Conservation (phyloP, 345 rosid species). For the Clarkia xantiana region DNA sequence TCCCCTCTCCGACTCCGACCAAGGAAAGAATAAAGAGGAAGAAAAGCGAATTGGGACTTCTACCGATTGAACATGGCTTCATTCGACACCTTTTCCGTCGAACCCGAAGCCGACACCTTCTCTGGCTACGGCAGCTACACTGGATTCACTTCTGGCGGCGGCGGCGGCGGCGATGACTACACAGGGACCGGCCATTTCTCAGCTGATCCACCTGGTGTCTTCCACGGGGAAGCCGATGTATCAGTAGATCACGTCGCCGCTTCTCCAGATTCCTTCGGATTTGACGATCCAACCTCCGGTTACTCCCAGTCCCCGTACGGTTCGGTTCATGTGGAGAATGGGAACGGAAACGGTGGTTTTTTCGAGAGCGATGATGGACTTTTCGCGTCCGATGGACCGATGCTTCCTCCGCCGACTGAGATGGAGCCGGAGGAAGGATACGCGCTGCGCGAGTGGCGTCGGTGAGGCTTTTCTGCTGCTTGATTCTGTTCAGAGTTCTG, state of each 20-base stretch:
- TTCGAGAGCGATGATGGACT: slow-evolving; percentile 16
- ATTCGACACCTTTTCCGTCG: slow-evolving; percentile 33
- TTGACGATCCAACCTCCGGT: slow-evolving; percentile 27
- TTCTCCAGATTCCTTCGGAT: slow-evolving; percentile 37
- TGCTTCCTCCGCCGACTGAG: slow-evolving; percentile 60
- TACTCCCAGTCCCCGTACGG: slow-evolving; percentile 39
- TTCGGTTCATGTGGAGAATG: slow-evolving; percentile 35
- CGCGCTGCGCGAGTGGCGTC: slow-evolving; percentile 71
- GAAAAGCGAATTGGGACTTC: no score
- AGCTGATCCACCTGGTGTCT: slow-evolving; percentile 12
- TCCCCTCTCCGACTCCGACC: no score
- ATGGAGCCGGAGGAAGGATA: slow-evolving; percentile 53
- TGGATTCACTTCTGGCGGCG: slow-evolving; percentile 20
- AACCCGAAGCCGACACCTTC: slow-evolving; percentile 16
- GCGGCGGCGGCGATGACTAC: slow-evolving; percentile 12
- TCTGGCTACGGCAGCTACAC: slow-evolving; percentile 35
- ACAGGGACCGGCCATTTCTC: neutral
- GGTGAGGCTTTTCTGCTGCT: slow-evolving; percentile 23
- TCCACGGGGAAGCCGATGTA: slow-evolving; percentile 25
- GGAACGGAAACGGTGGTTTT: slow-evolving; percentile 26
- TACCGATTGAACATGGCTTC: slow-evolving; percentile 16
- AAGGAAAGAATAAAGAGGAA: no score
- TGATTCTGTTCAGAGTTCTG: slow-evolving; percentile 5
- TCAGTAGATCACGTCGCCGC: slow-evolving; percentile 26
- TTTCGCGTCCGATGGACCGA: slow-evolving; percentile 45